Evolutionary conservation across 257 asterid species (phyloP), one percentile per base, ranked within the genome.

Genomic region (Salvia rosmarinus): DNA sequence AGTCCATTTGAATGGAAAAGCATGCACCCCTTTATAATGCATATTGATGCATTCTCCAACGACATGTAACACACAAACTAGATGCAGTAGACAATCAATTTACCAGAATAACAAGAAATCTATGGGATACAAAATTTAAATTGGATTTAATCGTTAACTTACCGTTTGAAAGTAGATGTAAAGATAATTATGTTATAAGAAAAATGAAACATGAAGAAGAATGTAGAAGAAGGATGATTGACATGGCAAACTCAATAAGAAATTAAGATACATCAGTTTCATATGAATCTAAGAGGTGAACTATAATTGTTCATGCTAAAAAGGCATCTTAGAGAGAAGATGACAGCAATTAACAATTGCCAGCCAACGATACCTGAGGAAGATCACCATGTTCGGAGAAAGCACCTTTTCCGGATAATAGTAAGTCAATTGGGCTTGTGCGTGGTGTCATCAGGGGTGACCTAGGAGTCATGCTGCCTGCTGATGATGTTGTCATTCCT

Each of bases 391-490:
- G 96, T 79, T 95, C 99, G 28, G 98, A 85, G 79, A 83, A 86
- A 78, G 90, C 95, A 64, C 97, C 99, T 84, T 90, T 95, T 25
- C 90, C 96, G 1, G 92, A 80, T 82, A 95, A 82, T 61, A 95
- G 83, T 86, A 85, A 74, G 78, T 95, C 99, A 76, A 91, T 91
- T 60, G 84, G 97, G 82, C 97, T 89, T 34, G 79, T 83, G 73
- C 84, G 77, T 2, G 99, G 99, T 6, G 99, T 91, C 92, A 87
- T 83, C 82, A 88, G 74, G 1, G 99, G 99, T 19, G 99, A 95
- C 82, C 90, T 84, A 39, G 99, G 99, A 58, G 99, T 95, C 88
- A 95, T 86, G 85, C 98, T 95, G 72, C 97, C 98, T n/a, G 98
- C 99, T 35, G 99, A 95, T 68, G 99, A 95, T 17, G 98, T 86